Evolutionary conservation across 139 green algal genomes (phyloP).

Genomic region (Chlamydomonas schloesseri): DNA sequence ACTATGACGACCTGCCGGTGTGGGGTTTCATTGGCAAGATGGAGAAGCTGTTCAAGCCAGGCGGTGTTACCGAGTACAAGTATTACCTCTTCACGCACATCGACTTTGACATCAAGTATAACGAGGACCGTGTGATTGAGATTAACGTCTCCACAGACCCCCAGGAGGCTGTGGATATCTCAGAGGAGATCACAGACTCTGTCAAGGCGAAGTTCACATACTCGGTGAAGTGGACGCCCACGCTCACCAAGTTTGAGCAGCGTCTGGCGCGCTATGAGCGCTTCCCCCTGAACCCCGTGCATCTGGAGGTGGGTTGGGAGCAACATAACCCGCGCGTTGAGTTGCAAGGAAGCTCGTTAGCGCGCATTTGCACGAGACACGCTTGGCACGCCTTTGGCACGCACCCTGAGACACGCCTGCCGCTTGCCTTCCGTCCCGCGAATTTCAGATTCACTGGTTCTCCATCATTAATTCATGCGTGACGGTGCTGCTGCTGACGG

Average conservation of each 20-base stretch:
- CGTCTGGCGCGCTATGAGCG: conserved; percentile 90
- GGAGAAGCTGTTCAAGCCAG: conserved; percentile 69
- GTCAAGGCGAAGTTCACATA: conserved; percentile 84
- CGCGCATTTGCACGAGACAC: not conserved
- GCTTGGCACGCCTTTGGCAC: too few relatives aligned
- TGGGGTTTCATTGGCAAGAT: conserved; percentile 93
- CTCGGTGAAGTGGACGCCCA: conserved; percentile 86
- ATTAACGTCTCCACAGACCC: conserved; percentile 92
- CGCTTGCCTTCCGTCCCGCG: not conserved
- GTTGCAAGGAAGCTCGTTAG: too few relatives aligned
- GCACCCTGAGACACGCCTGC: not conserved
- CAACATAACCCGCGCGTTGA: too few relatives aligned
- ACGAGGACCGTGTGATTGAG: conserved; percentile 89
- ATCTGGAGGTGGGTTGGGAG: conserved; percentile 83
- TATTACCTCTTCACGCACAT: conserved; percentile 91
- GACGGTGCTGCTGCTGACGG: conserved; percentile 93
- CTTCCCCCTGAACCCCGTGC: conserved; percentile 88
- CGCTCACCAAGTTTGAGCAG: conserved; percentile 72
- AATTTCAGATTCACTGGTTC: conserved; percentile 94
- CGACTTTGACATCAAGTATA: conserved; percentile 92
- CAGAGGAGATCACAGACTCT: conserved; percentile 44
- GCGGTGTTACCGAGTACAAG: conserved; percentile 42
- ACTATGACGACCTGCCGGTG: conserved; percentile 94
- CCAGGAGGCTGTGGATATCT: conserved; percentile 63
- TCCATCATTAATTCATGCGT: conserved; percentile 94